Percentiles rank a stretch among this genome's conserved stretches.
phyloP scores from a whole-genome alignment of 2,329 filamentous ascomycete species.

The Esteya vermicola region DNA sequence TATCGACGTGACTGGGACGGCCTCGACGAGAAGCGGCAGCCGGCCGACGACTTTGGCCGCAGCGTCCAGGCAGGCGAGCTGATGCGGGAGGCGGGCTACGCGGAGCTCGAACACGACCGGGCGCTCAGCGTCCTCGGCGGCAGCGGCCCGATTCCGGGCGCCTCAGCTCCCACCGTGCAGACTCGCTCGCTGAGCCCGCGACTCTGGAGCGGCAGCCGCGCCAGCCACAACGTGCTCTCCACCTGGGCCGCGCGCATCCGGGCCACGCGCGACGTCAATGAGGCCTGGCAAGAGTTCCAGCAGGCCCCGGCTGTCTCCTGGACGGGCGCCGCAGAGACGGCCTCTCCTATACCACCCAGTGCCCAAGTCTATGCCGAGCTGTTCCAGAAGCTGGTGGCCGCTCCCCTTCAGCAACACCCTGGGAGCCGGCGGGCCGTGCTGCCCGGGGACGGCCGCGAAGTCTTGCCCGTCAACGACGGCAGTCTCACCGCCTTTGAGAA shows the following conservation, averaged over 20 bases:
- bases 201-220: constrained; percentile 14
- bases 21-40: constrained; percentile 38
- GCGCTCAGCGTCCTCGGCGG: constrained; percentile 40
- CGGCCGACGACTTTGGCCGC: constrained; percentile 38
- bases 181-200: constrained; percentile 25
- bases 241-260: constrained; percentile 42
- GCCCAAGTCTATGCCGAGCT: constrained; percentile 40
- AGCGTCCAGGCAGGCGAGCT: constrained; percentile 36
- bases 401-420: constrained; percentile 11
- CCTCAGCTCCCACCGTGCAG: constrained; percentile 43
- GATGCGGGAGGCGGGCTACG: constrained; percentile 43
- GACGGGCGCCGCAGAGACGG: neutral
- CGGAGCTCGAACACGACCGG: constrained; percentile 28
- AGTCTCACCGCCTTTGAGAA: constrained; percentile 53
- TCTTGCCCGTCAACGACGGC: constrained; percentile 36
- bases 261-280: constrained; percentile 44
- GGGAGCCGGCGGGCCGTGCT: constrained; percentile 15
- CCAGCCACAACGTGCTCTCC: constrained; percentile 20
- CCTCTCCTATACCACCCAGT: constrained; percentile 19
- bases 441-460: constrained; percentile 47
- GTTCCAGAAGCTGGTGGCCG: constrained; percentile 40
- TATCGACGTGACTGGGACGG: constrained; percentile 43
- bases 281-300: constrained; percentile 42
- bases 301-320: constrained; percentile 21
- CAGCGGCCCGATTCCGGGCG: constrained; percentile 25